A percentile compares a stretch with the other conserved stretches of the same genome.
Evolutionary conservation across 192 early-diverging fungal species (phyloP).

Genomic region (Rhizophagus sp.): DNA sequence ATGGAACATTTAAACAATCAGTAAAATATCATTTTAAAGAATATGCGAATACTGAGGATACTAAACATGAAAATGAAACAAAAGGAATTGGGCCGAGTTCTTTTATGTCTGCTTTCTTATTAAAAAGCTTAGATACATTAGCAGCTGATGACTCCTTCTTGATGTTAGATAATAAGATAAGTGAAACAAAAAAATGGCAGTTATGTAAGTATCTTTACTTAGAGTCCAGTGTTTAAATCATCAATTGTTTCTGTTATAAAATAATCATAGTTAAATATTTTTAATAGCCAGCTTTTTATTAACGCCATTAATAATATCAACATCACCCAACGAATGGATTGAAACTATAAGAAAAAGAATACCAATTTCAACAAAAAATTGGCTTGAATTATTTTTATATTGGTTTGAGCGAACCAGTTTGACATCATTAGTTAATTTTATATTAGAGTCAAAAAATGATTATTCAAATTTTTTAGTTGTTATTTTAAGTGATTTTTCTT

Average conservation of each 20-base stretch:
- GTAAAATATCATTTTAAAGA: not conserved
- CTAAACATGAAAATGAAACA: not conserved
- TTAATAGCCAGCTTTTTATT: not conserved
- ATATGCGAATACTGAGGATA: not conserved
- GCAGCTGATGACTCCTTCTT: not conserved
- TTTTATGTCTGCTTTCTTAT: constrained; percentile 1
- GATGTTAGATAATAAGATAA: not conserved
- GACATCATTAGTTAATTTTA: not conserved
- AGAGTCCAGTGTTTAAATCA: not conserved
- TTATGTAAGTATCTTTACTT: not conserved
- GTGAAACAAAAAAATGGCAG: not conserved
- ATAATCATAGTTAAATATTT: not conserved
- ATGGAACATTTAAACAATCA: not conserved
- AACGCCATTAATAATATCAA: not conserved
- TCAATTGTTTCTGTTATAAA: not conserved
- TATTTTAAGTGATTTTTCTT: not conserved
- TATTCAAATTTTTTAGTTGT: not conserved
- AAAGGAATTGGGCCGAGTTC: not conserved
- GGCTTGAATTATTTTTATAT: constrained; percentile 4
- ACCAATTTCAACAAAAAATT: not conserved
- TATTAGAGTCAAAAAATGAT: constrained; percentile 2
- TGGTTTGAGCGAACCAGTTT: not conserved
- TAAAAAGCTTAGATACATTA: not conserved
- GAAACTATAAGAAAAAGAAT: constrained; percentile 2
- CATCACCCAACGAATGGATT: not conserved